A percentile compares a stretch with the other conserved stretches of the same genome.
These are phyloP conservation scores for Quercus phellos DNA, from an alignment of 331 rosid genomes.

Conservation along the genomic window DNA sequence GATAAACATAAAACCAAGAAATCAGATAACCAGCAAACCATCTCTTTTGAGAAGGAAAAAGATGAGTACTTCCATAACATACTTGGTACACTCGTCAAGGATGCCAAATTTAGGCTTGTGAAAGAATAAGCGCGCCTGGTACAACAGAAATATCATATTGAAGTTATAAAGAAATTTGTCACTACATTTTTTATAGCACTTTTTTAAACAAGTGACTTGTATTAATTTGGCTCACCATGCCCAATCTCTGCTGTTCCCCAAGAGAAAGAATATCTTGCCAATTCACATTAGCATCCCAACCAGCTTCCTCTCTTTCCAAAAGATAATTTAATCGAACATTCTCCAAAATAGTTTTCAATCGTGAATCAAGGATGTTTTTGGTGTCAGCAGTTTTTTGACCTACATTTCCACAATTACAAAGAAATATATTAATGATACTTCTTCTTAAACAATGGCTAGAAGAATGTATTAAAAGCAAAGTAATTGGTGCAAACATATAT, in stretches of 20 bases:
- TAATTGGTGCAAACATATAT: background rate
- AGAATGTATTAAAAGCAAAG: background rate
- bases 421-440: background rate
- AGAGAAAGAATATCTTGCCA: constrained; percentile 96
- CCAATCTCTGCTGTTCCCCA: constrained; percentile 98
- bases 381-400: constrained; percentile 40
- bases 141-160: constrained; percentile 17
- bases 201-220: constrained; percentile 1
- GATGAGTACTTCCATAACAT: constrained; percentile 28
- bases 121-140: constrained; percentile 90
- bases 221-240: constrained; percentile 65
- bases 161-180: background rate
- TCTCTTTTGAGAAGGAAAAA: constrained; percentile 1
- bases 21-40: constrained; percentile 11
- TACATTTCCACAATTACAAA: constrained; percentile 29
- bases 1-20: constrained; percentile 13
- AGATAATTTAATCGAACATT: constrained; percentile 89
- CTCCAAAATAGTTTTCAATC: constrained; percentile 68
- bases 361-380: constrained; percentile 47
- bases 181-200: background rate
- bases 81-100: constrained; percentile 99
- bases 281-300: constrained; percentile 87
- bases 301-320: constrained; percentile 67
- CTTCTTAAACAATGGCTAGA: background rate
- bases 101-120: constrained; percentile 90